phyloP scores from a whole-genome alignment of 2,329 filamentous ascomycete genomes.

The Mollisiaceae sp. region DNA sequence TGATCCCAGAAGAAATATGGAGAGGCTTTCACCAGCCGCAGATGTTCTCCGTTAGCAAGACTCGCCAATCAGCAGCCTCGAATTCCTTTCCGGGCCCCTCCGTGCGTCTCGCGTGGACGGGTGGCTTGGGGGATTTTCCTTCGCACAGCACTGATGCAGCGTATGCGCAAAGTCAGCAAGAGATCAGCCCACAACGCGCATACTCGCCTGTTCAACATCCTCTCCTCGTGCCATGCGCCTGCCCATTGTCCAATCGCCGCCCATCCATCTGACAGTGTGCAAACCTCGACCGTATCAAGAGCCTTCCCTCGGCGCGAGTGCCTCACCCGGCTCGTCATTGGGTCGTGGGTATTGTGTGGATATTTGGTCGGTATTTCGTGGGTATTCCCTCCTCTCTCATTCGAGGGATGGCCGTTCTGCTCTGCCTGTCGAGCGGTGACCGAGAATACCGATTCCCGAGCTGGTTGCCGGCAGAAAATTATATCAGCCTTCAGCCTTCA shows the following conservation, averaged over 20 bases:
- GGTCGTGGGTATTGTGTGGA: no score
- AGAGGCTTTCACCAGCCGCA: no score
- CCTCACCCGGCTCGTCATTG: background rate
- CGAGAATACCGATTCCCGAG: slow-evolving; percentile 1
- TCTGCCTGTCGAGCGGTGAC: background rate
- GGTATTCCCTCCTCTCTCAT: no score
- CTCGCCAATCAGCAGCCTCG: background rate
- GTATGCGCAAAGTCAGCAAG: no score
- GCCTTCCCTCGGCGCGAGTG: slow-evolving; percentile 2
- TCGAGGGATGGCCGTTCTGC: no score
- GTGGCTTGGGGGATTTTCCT: no score
- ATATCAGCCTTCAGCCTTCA: slow-evolving; percentile 2
- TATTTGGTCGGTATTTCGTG: no score
- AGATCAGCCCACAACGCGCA: slow-evolving; percentile 34
- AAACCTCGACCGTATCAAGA: slow-evolving; percentile 16
- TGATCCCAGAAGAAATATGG: background rate
- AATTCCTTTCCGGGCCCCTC: background rate
- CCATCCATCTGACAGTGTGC: background rate
- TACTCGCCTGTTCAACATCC: slow-evolving; percentile 26
- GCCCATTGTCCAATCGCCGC: slow-evolving; percentile 11
- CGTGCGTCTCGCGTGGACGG: background rate
- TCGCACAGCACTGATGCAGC: no score
- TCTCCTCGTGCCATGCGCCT: slow-evolving; percentile 14
- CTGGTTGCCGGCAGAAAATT: background rate
- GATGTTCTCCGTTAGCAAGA: no score